Conservation (phyloP, 306 rosid genomes). For the Fragaria iinumae region DNA sequence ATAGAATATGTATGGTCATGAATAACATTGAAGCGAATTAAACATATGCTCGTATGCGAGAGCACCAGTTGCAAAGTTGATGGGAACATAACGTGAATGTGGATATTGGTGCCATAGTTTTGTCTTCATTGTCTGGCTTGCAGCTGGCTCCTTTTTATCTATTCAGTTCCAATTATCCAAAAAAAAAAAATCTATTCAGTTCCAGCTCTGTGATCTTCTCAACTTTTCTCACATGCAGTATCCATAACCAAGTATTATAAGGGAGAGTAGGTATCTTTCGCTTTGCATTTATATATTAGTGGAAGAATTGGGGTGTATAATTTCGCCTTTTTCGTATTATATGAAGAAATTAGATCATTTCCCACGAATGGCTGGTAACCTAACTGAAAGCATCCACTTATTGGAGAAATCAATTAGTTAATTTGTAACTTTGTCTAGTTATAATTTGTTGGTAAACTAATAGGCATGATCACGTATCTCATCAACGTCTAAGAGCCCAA, state of each 20-base stretch:
- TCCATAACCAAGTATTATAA: not conserved
- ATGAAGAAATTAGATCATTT: not conserved
- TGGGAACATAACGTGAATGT: not conserved
- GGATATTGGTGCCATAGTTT: not conserved
- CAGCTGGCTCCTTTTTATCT: not conserved
- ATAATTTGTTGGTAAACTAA: too few species aligned
- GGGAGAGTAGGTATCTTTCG: constrained; percentile 7
- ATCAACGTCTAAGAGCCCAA: too few species aligned
- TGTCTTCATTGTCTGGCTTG: not conserved
- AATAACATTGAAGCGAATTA: too few species aligned
- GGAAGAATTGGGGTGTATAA: not conserved
- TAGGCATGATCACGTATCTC: too few species aligned
- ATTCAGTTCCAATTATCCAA: too few species aligned
- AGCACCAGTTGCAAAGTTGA: not conserved
- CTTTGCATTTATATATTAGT: not conserved
- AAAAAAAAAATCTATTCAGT: too few species aligned
- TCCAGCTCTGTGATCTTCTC: constrained; percentile 1
- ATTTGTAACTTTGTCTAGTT: too few species aligned
- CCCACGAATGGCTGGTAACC: not conserved
- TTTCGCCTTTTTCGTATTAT: not conserved
- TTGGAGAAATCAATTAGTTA: too few species aligned
- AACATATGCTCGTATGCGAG: too few species aligned
- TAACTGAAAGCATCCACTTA: not conserved
- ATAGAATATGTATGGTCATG: too few species aligned
- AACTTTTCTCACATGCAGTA: not conserved